Percentiles rank a stretch among this genome's conserved stretches.
phyloP scores from a whole-genome alignment of 768 basidiomycete species.

The Leccinum obscurum region DNA sequence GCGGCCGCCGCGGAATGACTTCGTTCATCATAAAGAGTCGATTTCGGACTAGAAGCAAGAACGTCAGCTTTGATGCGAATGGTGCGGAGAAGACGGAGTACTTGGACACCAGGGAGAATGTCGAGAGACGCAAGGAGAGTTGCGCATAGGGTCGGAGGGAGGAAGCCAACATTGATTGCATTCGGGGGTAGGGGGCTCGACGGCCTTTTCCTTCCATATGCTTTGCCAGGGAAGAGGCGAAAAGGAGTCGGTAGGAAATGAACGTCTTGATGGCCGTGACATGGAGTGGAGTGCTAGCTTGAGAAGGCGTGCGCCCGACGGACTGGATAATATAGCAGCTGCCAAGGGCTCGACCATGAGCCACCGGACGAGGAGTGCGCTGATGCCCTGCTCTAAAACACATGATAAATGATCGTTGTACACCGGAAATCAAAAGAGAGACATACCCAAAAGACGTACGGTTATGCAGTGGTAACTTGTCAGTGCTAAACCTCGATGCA shows the following conservation, averaged over 20 bases:
- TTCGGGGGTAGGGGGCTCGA: slow-evolving; percentile 27
- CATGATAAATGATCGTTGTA: background rate
- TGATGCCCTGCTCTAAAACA: background rate
- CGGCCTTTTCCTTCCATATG: slow-evolving; percentile 55
- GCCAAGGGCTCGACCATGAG: slow-evolving; percentile 68
- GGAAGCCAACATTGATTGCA: slow-evolving; percentile 28
- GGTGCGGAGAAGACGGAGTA: slow-evolving; percentile 24
- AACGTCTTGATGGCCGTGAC: slow-evolving; percentile 30
- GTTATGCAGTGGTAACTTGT: background rate
- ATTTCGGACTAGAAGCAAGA: slow-evolving; percentile 30
- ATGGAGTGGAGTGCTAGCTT: slow-evolving; percentile 32
- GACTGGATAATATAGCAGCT: slow-evolving; percentile 47
- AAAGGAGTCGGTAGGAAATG: slow-evolving; percentile 51
- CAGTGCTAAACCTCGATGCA: background rate
- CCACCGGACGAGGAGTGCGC: slow-evolving; percentile 23
- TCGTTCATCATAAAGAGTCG: slow-evolving; percentile 40
- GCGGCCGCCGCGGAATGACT: slow-evolving; percentile 29
- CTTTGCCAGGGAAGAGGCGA: slow-evolving; percentile 50
- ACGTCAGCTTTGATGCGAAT: slow-evolving; percentile 8
- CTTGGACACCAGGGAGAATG: slow-evolving; percentile 52
- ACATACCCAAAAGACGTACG: slow-evolving; percentile 16
- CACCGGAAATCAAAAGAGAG: background rate
- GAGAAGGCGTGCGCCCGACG: slow-evolving; percentile 27
- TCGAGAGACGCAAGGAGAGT: slow-evolving; percentile 48
- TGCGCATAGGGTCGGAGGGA: slow-evolving; percentile 27